These are phyloP conservation scores for Backusella westeae DNA, from an alignment of 192 early-diverging fungal species.

Conservation along the genomic window DNA sequence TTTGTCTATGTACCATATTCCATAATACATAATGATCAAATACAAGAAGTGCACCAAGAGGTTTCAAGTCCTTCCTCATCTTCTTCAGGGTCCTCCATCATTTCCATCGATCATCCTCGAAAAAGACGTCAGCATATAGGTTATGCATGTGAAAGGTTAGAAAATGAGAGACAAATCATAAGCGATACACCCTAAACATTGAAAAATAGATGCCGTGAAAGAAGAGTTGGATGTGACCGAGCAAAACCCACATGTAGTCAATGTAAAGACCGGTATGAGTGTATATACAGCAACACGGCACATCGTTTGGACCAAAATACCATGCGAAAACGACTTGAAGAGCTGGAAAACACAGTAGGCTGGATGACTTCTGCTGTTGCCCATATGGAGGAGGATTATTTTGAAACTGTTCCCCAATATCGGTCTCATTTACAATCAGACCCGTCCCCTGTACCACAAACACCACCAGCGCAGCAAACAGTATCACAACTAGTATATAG, in stretches of 20 bases:
- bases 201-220: constrained; percentile 17
- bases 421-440: not conserved
- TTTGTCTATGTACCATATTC: constrained; percentile 9
- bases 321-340: not conserved
- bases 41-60: not conserved
- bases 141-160: constrained; percentile 20
- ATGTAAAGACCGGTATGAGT: constrained; percentile 13
- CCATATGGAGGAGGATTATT: not conserved
- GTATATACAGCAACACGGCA: not conserved
- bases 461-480: not conserved
- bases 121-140: constrained; percentile 15
- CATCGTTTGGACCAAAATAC: not conserved
- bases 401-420: not conserved
- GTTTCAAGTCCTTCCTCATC: not conserved
- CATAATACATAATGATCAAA: not conserved
- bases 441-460: not conserved
- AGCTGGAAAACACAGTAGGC: not conserved
- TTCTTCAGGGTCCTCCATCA: not conserved
- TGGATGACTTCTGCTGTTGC: not conserved
- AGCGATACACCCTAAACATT: too few relatives aligned
- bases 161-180: not conserved
- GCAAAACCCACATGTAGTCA: constrained; percentile 8
- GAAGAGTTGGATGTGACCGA: constrained; percentile 18
- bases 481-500: not conserved
- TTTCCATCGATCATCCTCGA: not conserved